These are phyloP conservation scores for Penicillium subrubescens DNA, from an alignment of 495 filamentous ascomycete genomes.

Conservation along the genomic window DNA sequence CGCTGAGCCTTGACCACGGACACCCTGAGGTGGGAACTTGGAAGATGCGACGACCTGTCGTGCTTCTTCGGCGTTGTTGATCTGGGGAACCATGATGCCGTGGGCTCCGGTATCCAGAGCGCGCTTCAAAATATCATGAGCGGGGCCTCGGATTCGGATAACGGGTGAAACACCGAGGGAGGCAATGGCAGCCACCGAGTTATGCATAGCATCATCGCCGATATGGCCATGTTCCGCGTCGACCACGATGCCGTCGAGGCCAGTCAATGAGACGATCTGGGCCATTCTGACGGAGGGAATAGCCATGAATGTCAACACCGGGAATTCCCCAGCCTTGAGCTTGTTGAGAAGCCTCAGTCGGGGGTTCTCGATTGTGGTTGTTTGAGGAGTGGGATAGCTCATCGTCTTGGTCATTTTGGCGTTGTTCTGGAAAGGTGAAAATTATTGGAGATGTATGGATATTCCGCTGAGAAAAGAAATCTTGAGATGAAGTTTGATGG, in stretches of 20 bases:
- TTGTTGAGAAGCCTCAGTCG: conserved; percentile 41
- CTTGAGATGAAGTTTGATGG: background rate
- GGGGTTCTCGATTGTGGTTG: conserved; percentile 37
- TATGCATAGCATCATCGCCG: conserved; percentile 77
- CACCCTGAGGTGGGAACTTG: conserved; percentile 67
- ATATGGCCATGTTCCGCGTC: conserved; percentile 34
- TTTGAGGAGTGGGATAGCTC: conserved; percentile 34
- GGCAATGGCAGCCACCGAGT: conserved; percentile 72
- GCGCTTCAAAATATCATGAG: conserved; percentile 72
- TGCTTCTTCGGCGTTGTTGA: conserved; percentile 55
- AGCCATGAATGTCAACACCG: conserved; percentile 43
- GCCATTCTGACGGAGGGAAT: conserved; percentile 40
- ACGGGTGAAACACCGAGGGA: conserved; percentile 65
- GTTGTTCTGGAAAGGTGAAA: background rate
- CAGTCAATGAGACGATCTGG: conserved; percentile 41
- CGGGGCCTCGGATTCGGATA: conserved; percentile 66
- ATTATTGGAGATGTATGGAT: background rate
- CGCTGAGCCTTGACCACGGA: conserved; percentile 47
- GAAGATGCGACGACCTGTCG: conserved; percentile 59
- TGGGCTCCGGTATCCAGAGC: conserved; percentile 70
- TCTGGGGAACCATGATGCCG: conserved; percentile 50
- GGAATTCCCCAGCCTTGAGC: conserved; percentile 32
- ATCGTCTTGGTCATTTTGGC: conserved; percentile 17
- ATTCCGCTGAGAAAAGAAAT: background rate
- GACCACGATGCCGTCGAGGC: conserved; percentile 39